phyloP scores from a whole-genome alignment of 441 rosid genomes.

The Kokia cookei region DNA sequence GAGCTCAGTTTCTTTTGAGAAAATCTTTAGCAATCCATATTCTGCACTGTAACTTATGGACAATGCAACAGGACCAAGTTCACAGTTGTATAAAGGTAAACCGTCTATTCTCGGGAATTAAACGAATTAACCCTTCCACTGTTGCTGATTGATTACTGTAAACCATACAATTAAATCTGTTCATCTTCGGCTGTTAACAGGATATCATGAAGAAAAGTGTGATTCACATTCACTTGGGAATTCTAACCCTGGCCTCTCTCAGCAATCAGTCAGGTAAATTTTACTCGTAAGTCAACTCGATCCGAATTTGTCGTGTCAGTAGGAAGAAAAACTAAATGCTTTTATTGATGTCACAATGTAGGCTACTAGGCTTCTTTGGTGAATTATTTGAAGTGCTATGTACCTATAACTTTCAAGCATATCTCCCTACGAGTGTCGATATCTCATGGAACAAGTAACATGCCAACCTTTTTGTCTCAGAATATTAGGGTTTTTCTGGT shows the following conservation, averaged over 20 bases:
- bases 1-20: conserved; percentile 48
- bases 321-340: background rate
- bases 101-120: background rate
- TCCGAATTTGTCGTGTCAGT: background rate
- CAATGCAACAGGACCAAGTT: background rate
- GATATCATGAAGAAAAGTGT: background rate
- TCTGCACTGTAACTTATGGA: background rate
- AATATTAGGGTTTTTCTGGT: background rate
- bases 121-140: background rate
- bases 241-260: background rate
- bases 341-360: background rate
- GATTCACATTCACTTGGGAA: background rate
- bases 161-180: background rate
- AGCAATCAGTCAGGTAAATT: conserved; percentile 17
- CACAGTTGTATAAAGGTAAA: conserved; percentile 11
- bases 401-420: conserved; percentile 4
- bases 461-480: background rate
- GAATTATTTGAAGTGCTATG: background rate
- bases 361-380: background rate
- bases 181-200: conserved; percentile 10
- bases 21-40: background rate
- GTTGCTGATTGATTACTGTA: background rate
- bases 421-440: background rate
- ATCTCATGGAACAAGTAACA: background rate
- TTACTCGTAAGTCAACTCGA: background rate